Percentiles rank a stretch among this genome's conserved stretches.
phyloP scores from a whole-genome alignment of 768 basidiomycete genomes.

The Tephrocybe sp. region DNA sequence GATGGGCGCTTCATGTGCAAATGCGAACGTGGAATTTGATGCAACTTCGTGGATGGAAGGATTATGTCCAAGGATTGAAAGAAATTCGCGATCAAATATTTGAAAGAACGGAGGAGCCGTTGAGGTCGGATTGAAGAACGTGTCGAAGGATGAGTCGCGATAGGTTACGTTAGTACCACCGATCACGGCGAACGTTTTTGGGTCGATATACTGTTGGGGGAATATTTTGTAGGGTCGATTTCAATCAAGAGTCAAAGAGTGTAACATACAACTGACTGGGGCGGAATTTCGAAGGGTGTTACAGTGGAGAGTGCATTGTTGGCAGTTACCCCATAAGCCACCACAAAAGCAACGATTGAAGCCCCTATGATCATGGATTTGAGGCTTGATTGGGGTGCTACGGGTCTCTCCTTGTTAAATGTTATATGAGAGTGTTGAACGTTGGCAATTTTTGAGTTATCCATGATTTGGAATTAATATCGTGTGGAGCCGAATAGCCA shows the following conservation, averaged over 20 bases:
- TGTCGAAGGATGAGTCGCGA: conserved; percentile 33
- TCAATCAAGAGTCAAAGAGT: background rate
- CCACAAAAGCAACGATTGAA: background rate
- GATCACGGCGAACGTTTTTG: conserved; percentile 50
- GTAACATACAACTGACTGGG: conserved; percentile 30
- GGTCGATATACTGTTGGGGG: conserved; percentile 45
- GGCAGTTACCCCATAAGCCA: background rate
- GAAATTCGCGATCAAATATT: conserved; percentile 50
- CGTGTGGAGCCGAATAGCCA: background rate
- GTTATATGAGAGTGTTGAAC: background rate
- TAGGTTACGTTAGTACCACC: conserved; percentile 37
- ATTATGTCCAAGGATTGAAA: conserved; percentile 51
- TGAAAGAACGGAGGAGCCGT: conserved; percentile 58
- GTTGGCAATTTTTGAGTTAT: background rate
- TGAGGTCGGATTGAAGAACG: conserved; percentile 61
- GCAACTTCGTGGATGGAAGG: conserved; percentile 61
- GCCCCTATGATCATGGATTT: background rate
- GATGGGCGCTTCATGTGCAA: conserved; percentile 79
- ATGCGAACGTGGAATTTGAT: conserved; percentile 58
- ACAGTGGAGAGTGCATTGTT: background rate
- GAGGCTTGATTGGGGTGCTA: too few relatives aligned
- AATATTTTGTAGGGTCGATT: background rate
- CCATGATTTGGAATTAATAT: background rate
- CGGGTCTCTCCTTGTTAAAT: background rate
- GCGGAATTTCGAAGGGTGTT: conserved; percentile 21